These are phyloP conservation scores for Xylaria acuta DNA, from an alignment of 495 filamentous ascomycete species.

Conservation along the genomic window DNA sequence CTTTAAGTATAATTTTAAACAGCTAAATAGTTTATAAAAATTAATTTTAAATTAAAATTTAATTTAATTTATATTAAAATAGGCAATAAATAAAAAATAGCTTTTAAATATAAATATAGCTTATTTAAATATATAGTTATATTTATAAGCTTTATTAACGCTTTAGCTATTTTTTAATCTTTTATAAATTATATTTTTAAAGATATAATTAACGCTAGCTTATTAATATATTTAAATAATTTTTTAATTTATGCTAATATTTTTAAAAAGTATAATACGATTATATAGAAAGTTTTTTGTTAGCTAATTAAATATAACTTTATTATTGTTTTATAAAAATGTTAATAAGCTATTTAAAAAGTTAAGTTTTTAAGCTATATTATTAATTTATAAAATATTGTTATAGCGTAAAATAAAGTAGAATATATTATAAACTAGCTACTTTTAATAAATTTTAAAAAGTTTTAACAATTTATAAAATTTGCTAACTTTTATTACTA, in stretches of 20 bases:
- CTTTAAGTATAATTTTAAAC: no score
- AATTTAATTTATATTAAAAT: neutral
- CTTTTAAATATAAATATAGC: neutral
- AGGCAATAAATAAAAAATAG: neutral
- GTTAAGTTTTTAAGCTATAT: neutral
- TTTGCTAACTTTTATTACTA: no score
- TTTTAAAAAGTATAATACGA: neutral
- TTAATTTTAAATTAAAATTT: no score
- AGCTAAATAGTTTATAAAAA: slow-evolving; percentile 10
- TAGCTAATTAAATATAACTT: neutral
- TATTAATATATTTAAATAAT: neutral
- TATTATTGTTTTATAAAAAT: neutral
- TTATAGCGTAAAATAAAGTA: neutral
- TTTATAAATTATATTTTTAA: no score
- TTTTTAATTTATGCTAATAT: neutral
- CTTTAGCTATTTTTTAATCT: no score
- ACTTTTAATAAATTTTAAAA: no score
- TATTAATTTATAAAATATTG: neutral
- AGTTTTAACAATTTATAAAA: no score
- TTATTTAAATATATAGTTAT: slow-evolving; percentile 4
- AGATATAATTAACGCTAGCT: no score
- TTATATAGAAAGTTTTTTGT: no score
- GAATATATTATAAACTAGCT: no score
- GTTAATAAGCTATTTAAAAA: neutral
- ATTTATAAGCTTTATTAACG: no score